A percentile compares a stretch with the other conserved stretches of the same genome.
Conservation (phyloP, 768 basidiomycete species). For the Megacollybia marginata region DNA sequence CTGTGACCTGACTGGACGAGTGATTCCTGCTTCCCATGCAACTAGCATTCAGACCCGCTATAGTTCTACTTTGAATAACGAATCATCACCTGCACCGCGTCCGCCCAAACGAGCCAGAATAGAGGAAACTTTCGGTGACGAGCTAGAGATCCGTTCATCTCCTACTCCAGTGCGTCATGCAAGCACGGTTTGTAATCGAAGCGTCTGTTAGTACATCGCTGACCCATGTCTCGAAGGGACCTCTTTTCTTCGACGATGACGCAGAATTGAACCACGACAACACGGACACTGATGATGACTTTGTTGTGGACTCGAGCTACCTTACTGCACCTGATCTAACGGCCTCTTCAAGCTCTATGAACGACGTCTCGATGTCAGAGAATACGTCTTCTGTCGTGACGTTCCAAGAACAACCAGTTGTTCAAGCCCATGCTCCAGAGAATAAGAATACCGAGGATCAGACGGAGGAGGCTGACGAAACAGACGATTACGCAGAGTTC, state of each 20-base stretch:
- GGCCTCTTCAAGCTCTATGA: conserved; percentile 6
- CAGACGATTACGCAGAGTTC: conserved; percentile 55
- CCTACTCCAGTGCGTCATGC: background rate
- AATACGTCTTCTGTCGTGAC: background rate
- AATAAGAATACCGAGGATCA: background rate
- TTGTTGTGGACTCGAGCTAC: conserved; percentile 24
- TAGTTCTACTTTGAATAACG: no score
- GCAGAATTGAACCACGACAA: background rate
- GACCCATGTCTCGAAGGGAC: background rate
- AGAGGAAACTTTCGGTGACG: background rate
- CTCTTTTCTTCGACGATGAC: background rate
- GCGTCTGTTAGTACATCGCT: background rate
- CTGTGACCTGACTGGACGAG: conserved; percentile 19
- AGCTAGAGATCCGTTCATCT: background rate
- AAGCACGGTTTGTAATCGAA: background rate
- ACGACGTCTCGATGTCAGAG: background rate
- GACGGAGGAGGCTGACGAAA: conserved; percentile 6
- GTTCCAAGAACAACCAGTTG: background rate
- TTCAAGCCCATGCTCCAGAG: background rate
- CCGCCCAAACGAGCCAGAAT: background rate
- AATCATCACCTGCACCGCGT: no score
- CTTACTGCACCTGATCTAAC: conserved; percentile 13
- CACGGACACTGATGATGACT: conserved; percentile 14
- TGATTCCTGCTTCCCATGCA: background rate
- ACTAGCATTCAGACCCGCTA: no score